Evolutionary conservation across 768 basidiomycete genomes (phyloP).

Genomic region (Psilocybe azurescens): DNA sequence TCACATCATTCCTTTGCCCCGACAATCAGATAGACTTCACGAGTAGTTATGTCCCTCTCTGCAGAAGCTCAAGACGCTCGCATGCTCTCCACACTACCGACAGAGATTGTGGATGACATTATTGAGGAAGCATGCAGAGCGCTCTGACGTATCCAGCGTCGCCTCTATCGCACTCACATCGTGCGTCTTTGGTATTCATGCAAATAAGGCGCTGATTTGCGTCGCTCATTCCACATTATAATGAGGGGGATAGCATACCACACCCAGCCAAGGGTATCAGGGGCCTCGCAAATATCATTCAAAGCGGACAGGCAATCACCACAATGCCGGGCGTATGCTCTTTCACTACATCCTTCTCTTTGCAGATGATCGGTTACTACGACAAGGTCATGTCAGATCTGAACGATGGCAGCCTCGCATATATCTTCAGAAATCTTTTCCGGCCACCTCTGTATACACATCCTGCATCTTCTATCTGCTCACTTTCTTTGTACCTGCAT

Average conservation of each 20-base stretch:
- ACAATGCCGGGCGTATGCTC: neutral
- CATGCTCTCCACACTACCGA: too few species aligned
- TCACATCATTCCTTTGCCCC: too few species aligned
- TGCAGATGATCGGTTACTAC: neutral
- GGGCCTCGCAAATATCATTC: neutral
- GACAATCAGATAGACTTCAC: too few species aligned
- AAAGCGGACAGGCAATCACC: neutral
- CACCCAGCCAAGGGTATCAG: neutral
- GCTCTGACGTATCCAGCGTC: neutral
- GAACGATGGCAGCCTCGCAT: neutral
- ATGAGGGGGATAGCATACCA: neutral
- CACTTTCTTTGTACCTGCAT: too few species aligned
- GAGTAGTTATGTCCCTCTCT: too few species aligned
- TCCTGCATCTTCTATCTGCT: too few species aligned
- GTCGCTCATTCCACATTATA: neutral
- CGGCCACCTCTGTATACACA: neutral
- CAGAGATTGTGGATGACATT: too few species aligned
- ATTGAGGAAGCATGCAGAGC: too few species aligned
- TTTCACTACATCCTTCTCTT: neutral
- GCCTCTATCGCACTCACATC: neutral
- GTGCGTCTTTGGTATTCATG: neutral
- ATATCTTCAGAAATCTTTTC: neutral
- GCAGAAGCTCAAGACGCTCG: too few species aligned
- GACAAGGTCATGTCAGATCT: neutral
- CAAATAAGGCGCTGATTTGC: neutral